Percentiles rank a stretch among this genome's conserved stretches.
These are phyloP conservation scores for Aspergillus spinulosporus DNA, from an alignment of 2,329 filamentous ascomycete species.

Conservation along the genomic window DNA sequence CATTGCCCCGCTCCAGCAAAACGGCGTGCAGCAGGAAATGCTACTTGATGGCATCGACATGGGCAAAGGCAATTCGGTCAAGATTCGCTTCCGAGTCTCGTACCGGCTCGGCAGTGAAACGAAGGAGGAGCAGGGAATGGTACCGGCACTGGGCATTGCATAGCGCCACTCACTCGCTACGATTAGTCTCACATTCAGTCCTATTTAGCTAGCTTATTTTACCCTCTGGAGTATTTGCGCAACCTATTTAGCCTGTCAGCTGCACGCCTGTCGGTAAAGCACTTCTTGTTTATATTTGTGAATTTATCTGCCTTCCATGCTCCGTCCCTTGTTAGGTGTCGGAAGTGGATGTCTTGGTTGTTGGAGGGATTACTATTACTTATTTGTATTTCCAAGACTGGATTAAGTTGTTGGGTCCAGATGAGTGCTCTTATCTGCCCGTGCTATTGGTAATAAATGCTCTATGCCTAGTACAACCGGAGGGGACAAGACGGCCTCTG, in stretches of 20 bases:
- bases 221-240: background rate
- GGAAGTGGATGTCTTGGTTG: background rate
- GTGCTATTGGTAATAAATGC: no score
- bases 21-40: slow-evolving; percentile 80
- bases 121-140: slow-evolving; percentile 80
- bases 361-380: background rate
- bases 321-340: background rate
- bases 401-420: no score
- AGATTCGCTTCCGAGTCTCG: slow-evolving; percentile 83
- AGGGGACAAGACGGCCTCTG: no score
- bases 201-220: background rate
- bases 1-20: slow-evolving; percentile 69
- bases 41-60: slow-evolving; percentile 71
- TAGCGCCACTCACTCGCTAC: slow-evolving; percentile 37
- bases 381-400: background rate
- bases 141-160: slow-evolving; percentile 73
- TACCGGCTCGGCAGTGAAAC: slow-evolving; percentile 67
- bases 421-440: no score
- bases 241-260: background rate
- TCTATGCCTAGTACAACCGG: no score
- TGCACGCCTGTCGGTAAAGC: background rate
- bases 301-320: background rate
- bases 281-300: background rate
- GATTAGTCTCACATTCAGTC: background rate
- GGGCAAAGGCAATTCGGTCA: slow-evolving; percentile 74